These are phyloP conservation scores for Elongisporangium prolatum DNA, from an alignment of 352 stramenopile species.

Conservation along the genomic window DNA sequence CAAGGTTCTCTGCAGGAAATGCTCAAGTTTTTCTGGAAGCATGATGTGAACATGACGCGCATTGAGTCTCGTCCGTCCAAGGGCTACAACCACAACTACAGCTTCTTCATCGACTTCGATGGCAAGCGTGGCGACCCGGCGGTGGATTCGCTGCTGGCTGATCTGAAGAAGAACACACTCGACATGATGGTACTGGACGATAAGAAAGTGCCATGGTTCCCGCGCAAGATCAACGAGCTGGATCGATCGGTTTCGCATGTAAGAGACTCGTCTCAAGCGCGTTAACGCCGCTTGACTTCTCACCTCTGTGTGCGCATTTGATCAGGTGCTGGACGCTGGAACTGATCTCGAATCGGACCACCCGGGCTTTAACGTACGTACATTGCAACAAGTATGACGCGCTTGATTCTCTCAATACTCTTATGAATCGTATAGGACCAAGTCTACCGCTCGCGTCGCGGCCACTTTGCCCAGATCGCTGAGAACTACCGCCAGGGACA, in stretches of 20 bases:
- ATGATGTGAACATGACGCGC: slow-evolving; percentile 95
- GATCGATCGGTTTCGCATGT: slow-evolving; percentile 63
- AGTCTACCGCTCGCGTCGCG: slow-evolving; percentile 88
- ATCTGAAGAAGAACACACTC: slow-evolving; percentile 83
- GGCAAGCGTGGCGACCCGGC: slow-evolving; percentile 70
- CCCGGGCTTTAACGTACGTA: slow-evolving; percentile 90
- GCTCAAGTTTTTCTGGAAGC: slow-evolving; percentile 96
- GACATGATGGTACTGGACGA: slow-evolving; percentile 92
- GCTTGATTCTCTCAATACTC: no score
- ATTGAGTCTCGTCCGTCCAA: slow-evolving; percentile 94
- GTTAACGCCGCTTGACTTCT: not conserved
- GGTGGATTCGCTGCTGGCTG: slow-evolving; percentile 84
- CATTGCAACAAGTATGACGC: slow-evolving; percentile 2
- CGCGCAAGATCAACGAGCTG: slow-evolving; percentile 78
- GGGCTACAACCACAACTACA: slow-evolving; percentile 76
- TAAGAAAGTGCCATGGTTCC: slow-evolving; percentile 90
- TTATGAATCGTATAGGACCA: slow-evolving; percentile 40
- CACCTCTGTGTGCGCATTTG: not conserved
- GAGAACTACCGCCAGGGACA: slow-evolving; percentile 89
- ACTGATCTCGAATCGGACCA: slow-evolving; percentile 92
- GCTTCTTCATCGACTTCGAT: slow-evolving; percentile 94
- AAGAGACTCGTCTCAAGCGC: not conserved
- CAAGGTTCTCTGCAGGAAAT: slow-evolving; percentile 92
- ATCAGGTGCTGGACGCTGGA: slow-evolving; percentile 91
- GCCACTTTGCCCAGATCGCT: slow-evolving; percentile 86